phyloP scores from a whole-genome alignment of 2,329 filamentous ascomycete species.

The Xylariaceae sp. region DNA sequence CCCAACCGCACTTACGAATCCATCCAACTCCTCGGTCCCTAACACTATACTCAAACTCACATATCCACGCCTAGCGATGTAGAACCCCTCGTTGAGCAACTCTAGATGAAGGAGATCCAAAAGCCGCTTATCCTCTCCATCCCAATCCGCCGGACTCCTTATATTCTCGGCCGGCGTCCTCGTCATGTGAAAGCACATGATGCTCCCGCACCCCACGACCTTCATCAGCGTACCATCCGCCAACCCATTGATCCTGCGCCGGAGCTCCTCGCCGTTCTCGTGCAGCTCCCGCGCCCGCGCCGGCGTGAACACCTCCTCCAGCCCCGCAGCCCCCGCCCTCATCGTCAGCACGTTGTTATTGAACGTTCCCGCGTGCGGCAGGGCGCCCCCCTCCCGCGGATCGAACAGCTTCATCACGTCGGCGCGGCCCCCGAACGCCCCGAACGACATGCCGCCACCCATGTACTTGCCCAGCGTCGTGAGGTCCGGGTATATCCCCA shows the following conservation, averaged over 20 bases:
- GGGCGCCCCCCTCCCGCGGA: constrained; percentile 29
- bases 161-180: constrained; percentile 24
- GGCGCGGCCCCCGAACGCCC: constrained; percentile 58
- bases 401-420: constrained; percentile 57
- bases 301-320: constrained; percentile 25
- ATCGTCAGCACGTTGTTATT: constrained; percentile 57
- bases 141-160: constrained; percentile 9
- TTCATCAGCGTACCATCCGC: constrained; percentile 17
- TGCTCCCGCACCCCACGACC: constrained; percentile 12
- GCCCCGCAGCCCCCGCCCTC: constrained; percentile 39
- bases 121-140: constrained; percentile 22
- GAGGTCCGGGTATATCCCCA: constrained; percentile 52
- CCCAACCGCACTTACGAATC: constrained; percentile 34
- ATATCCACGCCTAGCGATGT: constrained; percentile 36
- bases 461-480: constrained; percentile 64
- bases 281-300: constrained; percentile 20
- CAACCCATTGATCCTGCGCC: constrained; percentile 14
- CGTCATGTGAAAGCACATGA: constrained; percentile 22
- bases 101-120: constrained; percentile 43
- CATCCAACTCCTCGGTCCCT: constrained; percentile 34
- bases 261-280: constrained; percentile 20
- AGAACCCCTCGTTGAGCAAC: constrained; percentile 40
- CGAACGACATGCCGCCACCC: constrained; percentile 63
- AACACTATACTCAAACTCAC: constrained; percentile 37
- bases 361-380: constrained; percentile 53